A percentile compares a stretch with the other conserved stretches of the same genome.
Conservation (phyloP, 2,329 filamentous ascomycete genomes). For the Penicillium sp. region DNA sequence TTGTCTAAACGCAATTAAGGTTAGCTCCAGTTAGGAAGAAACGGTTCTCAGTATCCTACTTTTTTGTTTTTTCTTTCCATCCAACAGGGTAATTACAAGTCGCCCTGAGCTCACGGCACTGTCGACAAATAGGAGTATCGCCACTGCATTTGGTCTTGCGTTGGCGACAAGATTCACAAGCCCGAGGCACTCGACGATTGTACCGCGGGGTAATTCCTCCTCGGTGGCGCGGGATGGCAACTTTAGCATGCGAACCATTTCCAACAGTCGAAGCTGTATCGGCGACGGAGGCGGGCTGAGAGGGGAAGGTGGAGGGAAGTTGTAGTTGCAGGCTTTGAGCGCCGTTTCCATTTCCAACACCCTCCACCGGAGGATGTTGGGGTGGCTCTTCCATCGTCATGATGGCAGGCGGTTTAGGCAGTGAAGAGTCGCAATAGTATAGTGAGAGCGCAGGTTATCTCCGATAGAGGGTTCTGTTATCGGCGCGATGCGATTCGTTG, state of each 20-base stretch:
- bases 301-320: background rate
- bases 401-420: background rate
- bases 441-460: background rate
- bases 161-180: slow-evolving; percentile 41
- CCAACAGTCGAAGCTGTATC: slow-evolving; percentile 3
- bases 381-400: slow-evolving; percentile 19
- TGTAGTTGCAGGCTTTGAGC: background rate
- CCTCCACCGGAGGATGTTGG: slow-evolving; percentile 1
- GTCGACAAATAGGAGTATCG: slow-evolving; percentile 37
- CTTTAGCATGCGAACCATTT: slow-evolving; percentile 8
- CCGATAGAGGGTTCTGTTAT: background rate
- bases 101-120: slow-evolving; percentile 37
- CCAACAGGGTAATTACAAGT: slow-evolving; percentile 39
- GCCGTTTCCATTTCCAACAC: background rate
- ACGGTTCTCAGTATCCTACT: slow-evolving; percentile 22
- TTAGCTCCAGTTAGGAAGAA: too few relatives aligned
- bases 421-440: background rate
- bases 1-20: slow-evolving; percentile 20
- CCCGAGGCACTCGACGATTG: slow-evolving; percentile 25
- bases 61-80: slow-evolving; percentile 40
- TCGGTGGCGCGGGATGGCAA: slow-evolving; percentile 34
- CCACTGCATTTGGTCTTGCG: slow-evolving; percentile 43
- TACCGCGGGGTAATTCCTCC: slow-evolving; percentile 19
- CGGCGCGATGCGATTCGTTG: slow-evolving; percentile 4
- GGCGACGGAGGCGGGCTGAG: slow-evolving; percentile 9